phyloP scores from a whole-genome alignment of 176 grass and related monocot species.

The Hsuehochloa calcarea region DNA sequence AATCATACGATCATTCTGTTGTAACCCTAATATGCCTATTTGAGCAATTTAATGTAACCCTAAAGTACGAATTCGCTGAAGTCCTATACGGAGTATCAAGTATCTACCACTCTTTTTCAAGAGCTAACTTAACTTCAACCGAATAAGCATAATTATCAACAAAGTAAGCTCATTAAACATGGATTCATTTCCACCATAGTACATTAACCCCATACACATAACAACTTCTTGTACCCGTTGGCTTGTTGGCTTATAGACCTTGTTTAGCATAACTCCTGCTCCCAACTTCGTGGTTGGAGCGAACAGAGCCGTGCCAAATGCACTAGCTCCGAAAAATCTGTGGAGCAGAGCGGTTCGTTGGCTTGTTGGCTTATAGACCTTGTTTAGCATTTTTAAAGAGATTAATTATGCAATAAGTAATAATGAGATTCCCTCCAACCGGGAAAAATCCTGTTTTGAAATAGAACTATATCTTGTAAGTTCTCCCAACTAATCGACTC shows the following conservation, averaged over 20 bases:
- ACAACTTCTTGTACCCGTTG: constrained; percentile 54
- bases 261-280: no score
- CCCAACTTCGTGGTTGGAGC: no score
- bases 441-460: no score
- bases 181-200: constrained; percentile 48
- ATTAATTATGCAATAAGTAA: no score
- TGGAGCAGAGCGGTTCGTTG: no score
- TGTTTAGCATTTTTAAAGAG: no score
- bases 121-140: constrained; percentile 26
- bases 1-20: background rate
- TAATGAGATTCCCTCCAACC: no score
- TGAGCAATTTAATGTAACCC: constrained; percentile 27
- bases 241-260: background rate
- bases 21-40: constrained; percentile 10
- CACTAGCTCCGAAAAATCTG: no score
- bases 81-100: background rate
- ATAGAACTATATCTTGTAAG: no score
- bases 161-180: constrained; percentile 49
- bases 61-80: background rate
- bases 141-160: constrained; percentile 29
- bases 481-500: no score
- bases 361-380: no score
- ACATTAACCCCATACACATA: constrained; percentile 55
- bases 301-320: no score
- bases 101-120: constrained; percentile 29